Conservation (phyloP, 192 early-diverging fungal genomes). For the Chytriomyces hyalinus region DNA sequence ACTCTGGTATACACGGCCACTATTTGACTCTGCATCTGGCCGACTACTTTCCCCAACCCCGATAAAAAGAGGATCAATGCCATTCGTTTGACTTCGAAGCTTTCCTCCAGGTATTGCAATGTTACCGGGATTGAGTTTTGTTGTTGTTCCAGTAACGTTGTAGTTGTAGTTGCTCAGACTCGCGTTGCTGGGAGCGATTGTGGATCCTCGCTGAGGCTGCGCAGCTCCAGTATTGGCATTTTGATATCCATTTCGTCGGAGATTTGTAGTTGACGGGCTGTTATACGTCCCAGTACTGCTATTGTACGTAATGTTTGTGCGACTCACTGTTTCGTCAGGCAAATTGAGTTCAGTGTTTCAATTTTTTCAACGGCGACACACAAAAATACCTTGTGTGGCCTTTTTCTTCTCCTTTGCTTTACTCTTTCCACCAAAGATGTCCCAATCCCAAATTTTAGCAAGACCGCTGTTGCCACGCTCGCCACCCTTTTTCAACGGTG, state of each 20-base stretch:
- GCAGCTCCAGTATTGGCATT: too few species aligned
- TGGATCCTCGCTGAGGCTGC: too few species aligned
- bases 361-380: too few species aligned
- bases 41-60: neutral
- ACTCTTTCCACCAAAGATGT: constrained; percentile 13
- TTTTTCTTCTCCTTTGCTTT: constrained; percentile 17
- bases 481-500: too few species aligned
- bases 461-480: neutral
- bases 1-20: too few species aligned
- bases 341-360: neutral
- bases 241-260: neutral
- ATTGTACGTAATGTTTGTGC: neutral
- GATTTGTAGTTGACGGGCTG: constrained; percentile 4
- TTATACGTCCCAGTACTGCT: neutral
- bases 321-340: constrained; percentile 3
- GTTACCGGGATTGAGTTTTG: constrained; percentile 45
- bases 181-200: neutral
- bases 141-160: neutral
- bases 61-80: constrained; percentile 37
- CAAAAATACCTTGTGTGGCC: neutral
- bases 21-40: too few species aligned
- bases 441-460: constrained; percentile 32
- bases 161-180: neutral
- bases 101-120: constrained; percentile 54
- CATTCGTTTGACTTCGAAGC: constrained; percentile 37